These are phyloP conservation scores for Pseudogymnoascus sp. DNA, from an alignment of 2,329 filamentous ascomycete species.

Conservation along the genomic window DNA sequence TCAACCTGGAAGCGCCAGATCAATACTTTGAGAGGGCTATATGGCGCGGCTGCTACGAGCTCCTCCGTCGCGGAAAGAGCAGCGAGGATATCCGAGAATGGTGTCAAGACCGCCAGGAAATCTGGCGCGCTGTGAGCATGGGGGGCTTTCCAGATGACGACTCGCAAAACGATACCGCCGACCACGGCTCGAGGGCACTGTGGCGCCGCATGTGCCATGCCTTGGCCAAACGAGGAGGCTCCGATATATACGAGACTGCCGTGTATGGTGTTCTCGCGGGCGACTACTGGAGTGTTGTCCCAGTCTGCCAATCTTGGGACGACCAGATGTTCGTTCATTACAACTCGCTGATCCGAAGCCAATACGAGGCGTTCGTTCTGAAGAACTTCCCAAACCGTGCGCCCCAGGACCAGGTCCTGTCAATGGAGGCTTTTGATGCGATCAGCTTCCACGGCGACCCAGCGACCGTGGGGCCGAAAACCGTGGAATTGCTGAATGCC, in stretches of 20 bases:
- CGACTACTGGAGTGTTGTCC: conserved; percentile 68
- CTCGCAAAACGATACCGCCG: conserved; percentile 31
- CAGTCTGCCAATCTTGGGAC: conserved; percentile 71
- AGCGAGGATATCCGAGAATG: conserved; percentile 70
- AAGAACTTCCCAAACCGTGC: conserved; percentile 45
- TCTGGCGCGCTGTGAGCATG: conserved; percentile 80
- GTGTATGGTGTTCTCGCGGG: conserved; percentile 88
- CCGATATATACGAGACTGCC: conserved; percentile 73
- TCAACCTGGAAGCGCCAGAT: conserved; percentile 71
- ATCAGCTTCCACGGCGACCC: conserved; percentile 53
- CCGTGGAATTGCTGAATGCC: conserved; percentile 53
- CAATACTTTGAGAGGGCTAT: conserved; percentile 82
- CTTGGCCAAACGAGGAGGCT: conserved; percentile 58
- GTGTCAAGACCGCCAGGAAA: conserved; percentile 77
- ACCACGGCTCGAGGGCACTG: conserved; percentile 45
- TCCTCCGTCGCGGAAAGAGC: conserved; percentile 74
- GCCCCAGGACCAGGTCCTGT: conserved; percentile 45
- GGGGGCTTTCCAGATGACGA: conserved; percentile 58
- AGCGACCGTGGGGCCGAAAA: conserved; percentile 42
- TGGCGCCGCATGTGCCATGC: conserved; percentile 74
- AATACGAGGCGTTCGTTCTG: conserved; percentile 66
- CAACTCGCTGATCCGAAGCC: conserved; percentile 72
- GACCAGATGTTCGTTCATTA: conserved; percentile 82
- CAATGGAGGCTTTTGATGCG: conserved; percentile 57
- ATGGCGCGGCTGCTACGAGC: conserved; percentile 91